Base-by-base conservation (phyloP, 2,329 filamentous ascomycete genomes). In the Aspergillus clavatus region DNA sequence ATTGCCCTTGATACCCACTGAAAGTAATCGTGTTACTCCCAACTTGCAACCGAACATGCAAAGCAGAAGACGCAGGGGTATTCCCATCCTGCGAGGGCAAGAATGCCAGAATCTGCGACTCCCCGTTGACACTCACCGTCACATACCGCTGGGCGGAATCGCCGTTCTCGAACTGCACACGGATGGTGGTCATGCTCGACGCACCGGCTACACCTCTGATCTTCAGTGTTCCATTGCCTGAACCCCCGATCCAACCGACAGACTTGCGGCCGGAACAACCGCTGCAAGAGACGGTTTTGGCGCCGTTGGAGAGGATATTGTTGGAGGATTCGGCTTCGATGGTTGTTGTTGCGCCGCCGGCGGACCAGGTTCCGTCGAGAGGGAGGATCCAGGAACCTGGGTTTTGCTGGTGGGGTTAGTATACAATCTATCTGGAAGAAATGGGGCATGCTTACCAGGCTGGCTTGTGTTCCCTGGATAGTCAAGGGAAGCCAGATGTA, bases 401-500 rank as follows among this genome's bases (percentile, higher is more conserved):
- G 11, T 46, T 21, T 8, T 40, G 28, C 37, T 53, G 22, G 3
- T 3, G 28, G n/a, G 5, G 0, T 8, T 10, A 18, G 10, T 16
- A 33, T 14, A 14, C 4, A 1, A 7, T 4, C 3, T 1, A 10
- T 3, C n/a, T 1, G n/a, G 4, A 1, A 14, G n/a, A 4, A 5
- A 10, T 21, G 7, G 12, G 16, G 10, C 2, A 6, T 12, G n/a
- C 39, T 24, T 37, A 52, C 50, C 10, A 52, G 8, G 1, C 41
- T 27, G 3, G 47, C 52, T 0, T 23, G 46, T 0, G 50, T 45
- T 2, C 45, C 52, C 4, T 36, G 19, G n/a, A 54, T 31, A 0
- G 39, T 53, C 0, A 85, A 63, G 0, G 82, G 82, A 0, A 85
- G 71, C 82, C 82, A 86, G 31, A 85, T 67, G 54, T 85, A 85